A percentile compares a stretch with the other conserved stretches of the same genome.
Evolutionary conservation across 2,329 filamentous ascomycete species (phyloP).

Genomic region (Neonectria ditissima): DNA sequence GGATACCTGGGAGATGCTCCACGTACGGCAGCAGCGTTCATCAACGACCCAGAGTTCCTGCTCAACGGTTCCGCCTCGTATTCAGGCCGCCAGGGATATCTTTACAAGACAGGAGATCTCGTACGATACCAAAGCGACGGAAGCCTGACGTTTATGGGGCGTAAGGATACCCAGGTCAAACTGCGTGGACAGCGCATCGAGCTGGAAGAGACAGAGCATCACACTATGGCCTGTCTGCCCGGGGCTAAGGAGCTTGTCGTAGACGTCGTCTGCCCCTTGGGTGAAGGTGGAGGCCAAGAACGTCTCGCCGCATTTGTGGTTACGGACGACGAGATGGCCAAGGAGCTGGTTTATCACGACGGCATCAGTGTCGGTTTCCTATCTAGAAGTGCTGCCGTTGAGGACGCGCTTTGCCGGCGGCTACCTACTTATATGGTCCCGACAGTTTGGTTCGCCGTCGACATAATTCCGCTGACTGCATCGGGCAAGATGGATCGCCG

Average conservation of each 20-base stretch:
- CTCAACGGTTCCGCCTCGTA: slow-evolving; percentile 25
- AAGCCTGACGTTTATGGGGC: slow-evolving; percentile 28
- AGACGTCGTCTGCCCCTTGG: slow-evolving; percentile 12
- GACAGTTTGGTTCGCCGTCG: slow-evolving; percentile 6
- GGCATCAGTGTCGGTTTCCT: neutral
- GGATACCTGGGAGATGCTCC: slow-evolving; percentile 61
- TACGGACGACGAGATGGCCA: neutral
- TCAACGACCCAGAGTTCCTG: slow-evolving; percentile 56
- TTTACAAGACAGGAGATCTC: slow-evolving; percentile 39
- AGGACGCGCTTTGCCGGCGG: neutral
- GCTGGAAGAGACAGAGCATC: slow-evolving; percentile 39
- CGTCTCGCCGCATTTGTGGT: slow-evolving; percentile 7
- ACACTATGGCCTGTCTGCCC: slow-evolving; percentile 9
- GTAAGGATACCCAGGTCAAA: slow-evolving; percentile 42
- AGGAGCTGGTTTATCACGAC: neutral
- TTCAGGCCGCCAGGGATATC: slow-evolving; percentile 16
- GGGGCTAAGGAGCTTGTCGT: slow-evolving; percentile 10
- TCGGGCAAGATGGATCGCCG: slow-evolving; percentile 22
- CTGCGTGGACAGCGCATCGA: slow-evolving; percentile 40
- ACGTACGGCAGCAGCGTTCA: slow-evolving; percentile 60
- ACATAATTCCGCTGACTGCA: slow-evolving; percentile 13
- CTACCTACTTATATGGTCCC: slow-evolving; percentile 24
- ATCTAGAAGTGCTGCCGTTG: neutral
- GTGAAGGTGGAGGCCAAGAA: neutral
- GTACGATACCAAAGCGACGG: slow-evolving; percentile 33